These are phyloP conservation scores for Asterophora parasitica DNA, from an alignment of 768 basidiomycete genomes.

Conservation along the genomic window DNA sequence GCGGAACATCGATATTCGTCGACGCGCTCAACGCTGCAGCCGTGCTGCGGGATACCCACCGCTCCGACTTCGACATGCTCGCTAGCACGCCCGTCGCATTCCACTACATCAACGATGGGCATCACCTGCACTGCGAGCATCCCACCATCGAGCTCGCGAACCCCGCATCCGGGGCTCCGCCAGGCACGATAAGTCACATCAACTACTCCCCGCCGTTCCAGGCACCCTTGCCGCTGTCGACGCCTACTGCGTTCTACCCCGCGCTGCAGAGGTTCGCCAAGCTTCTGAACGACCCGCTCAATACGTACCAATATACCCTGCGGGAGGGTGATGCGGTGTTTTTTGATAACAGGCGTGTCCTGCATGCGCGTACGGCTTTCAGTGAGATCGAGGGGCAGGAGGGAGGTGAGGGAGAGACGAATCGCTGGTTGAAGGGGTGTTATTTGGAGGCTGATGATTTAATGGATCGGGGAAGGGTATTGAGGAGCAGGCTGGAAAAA, in stretches of 20 bases:
- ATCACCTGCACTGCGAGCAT: slow-evolving; percentile 71
- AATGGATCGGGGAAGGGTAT: slow-evolving; percentile 53
- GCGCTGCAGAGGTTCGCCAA: slow-evolving; percentile 60
- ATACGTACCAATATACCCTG: slow-evolving; percentile 60
- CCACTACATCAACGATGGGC: slow-evolving; percentile 88
- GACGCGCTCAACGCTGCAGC: slow-evolving; percentile 70
- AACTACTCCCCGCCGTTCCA: slow-evolving; percentile 97
- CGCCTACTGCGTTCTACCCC: slow-evolving; percentile 52
- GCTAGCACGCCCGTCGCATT: slow-evolving; percentile 67
- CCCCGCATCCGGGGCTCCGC: slow-evolving; percentile 10
- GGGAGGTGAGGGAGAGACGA: slow-evolving; percentile 43
- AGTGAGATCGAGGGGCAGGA: slow-evolving; percentile 31
- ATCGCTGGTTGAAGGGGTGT: slow-evolving; percentile 89
- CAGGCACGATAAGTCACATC: slow-evolving; percentile 50
- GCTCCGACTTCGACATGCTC: slow-evolving; percentile 55
- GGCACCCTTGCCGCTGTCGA: slow-evolving; percentile 60
- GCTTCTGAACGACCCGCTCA: slow-evolving; percentile 47
- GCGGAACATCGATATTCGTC: slow-evolving; percentile 84
- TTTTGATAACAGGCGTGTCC: slow-evolving; percentile 87
- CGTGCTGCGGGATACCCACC: slow-evolving; percentile 40
- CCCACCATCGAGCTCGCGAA: slow-evolving; percentile 66
- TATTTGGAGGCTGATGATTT: slow-evolving; percentile 68
- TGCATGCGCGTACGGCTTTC: slow-evolving; percentile 87
- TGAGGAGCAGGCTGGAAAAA: slow-evolving; percentile 31
- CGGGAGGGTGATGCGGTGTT: slow-evolving; percentile 81